Conservation (phyloP, 371 early-diverging fungal genomes). For the Mucor sp. region DNA sequence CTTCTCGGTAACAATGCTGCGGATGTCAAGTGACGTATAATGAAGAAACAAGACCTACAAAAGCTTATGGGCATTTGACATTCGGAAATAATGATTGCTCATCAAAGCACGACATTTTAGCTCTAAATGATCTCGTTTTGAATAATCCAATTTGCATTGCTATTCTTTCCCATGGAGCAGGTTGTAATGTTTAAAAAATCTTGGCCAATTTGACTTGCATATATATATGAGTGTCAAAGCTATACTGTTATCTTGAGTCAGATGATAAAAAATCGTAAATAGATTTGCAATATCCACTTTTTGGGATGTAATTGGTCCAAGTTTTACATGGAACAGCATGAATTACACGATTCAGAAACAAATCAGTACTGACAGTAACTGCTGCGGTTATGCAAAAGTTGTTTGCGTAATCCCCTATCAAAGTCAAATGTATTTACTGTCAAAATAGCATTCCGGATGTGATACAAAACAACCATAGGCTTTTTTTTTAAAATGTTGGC, state of each 20-base stretch:
- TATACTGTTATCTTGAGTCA: not conserved
- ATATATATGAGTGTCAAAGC: not conserved
- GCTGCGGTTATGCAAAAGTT: not conserved
- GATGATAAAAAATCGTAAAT: not conserved
- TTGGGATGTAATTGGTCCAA: not conserved
- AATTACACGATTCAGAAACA: not conserved
- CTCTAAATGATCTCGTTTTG: not conserved
- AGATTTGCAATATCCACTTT: not conserved
- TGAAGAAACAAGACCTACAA: not conserved
- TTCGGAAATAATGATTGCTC: conserved; percentile 2
- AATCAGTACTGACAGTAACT: not conserved
- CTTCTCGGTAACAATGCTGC: not conserved
- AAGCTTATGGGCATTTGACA: not conserved
- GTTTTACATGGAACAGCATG: not conserved
- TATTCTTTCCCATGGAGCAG: too few species aligned
- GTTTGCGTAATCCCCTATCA: not conserved
- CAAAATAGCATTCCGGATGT: too few species aligned
- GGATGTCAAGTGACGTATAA: not conserved
- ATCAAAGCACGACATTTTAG: conserved; percentile 1
- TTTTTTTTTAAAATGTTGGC: too few species aligned
- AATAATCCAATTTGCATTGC: not conserved
- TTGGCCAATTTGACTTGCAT: too few species aligned
- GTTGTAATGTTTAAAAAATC: too few species aligned
- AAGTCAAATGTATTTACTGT: not conserved
- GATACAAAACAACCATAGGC: too few species aligned